Evolutionary conservation across 805 yeast species (phyloP), one percentile per base, ranked within the genome.

Genomic region (Clavispora santaluciae): DNA sequence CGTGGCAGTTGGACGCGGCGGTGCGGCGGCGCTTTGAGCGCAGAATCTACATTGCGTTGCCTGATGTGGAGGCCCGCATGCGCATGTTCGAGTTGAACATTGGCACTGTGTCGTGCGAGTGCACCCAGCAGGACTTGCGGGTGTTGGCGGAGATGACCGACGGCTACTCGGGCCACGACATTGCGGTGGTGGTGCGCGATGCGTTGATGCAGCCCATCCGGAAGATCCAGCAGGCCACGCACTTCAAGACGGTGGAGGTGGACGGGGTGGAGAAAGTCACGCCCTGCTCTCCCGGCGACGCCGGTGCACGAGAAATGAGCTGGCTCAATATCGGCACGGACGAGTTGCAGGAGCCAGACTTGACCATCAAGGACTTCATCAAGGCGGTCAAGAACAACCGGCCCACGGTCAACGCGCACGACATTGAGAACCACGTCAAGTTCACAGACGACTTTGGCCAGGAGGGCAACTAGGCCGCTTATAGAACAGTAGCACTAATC

Each of bases 1-100:
- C 99, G 15, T 93, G 99, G 99, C 97, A 91, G 67, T 72, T 93
- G 51, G 99, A 93, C 63, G 88, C 97, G 35, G 99, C 99, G 6
- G 87, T 93, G 36, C 78, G 99, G 63, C 82, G 99, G 68, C 82
- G 99, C 63, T 93, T 93, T 56, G 99, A 93, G 63, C 80, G 85
- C 52, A 81, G 99, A 66, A 93, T 93, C 45, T 93, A 93, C 60
- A 93, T 93, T 47, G 84, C 99, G 3, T 72, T 93, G 42, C 99
- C 99, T 0, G 99, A 93, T 45, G 76, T 78, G n/a, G 89, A 86
- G 46, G 95, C 96, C 4, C 75, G 99, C 51, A 78, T 88, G 9
- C 82, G 81, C 47, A 91, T 93, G 98, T 93, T 93, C 66, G 95
- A 89, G 60, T 72, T 93, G 40, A 91, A 93, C 56, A 87, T 93